A percentile compares a stretch with the other conserved stretches of the same genome.
Evolutionary conservation across 352 stramenopile species (phyloP).

Genomic region (Achlya hypogyna): DNA sequence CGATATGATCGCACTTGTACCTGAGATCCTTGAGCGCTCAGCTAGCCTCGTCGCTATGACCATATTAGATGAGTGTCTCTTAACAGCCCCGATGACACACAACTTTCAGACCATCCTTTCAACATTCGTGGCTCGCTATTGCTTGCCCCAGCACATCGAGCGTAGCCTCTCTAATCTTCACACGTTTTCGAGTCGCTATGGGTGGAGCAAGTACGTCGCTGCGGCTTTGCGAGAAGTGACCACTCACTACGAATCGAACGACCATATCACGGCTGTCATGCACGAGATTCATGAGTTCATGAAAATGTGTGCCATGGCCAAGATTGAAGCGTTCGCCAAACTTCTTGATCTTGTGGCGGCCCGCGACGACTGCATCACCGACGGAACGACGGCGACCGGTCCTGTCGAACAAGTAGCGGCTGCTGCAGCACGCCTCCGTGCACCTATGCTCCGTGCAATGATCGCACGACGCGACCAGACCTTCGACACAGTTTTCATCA

Average conservation of each 20-base stretch:
- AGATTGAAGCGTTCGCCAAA: background rate
- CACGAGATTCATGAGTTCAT: background rate
- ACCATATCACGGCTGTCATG: background rate
- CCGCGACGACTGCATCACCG: background rate
- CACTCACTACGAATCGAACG: background rate
- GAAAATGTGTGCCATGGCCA: background rate
- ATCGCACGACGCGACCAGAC: background rate
- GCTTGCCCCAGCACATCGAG: background rate
- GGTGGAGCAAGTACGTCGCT: background rate
- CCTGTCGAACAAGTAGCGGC: background rate
- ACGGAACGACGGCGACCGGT: background rate
- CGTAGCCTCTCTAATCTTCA: background rate
- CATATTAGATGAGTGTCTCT: background rate
- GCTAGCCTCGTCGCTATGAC: background rate
- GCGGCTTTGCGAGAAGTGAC: background rate
- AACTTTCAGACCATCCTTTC: background rate
- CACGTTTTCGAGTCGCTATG: background rate
- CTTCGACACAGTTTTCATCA: background rate
- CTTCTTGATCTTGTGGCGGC: background rate
- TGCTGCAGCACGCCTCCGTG: background rate
- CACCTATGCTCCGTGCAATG: background rate
- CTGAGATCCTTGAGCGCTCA: constrained; percentile 1
- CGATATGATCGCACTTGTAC: background rate
- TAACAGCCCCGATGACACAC: background rate
- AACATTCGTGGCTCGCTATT: background rate